Percentiles rank a stretch among this genome's conserved stretches.
Conservation (phyloP, 495 filamentous ascomycete genomes). For the Pseudoneurospora amorphoporcata region DNA sequence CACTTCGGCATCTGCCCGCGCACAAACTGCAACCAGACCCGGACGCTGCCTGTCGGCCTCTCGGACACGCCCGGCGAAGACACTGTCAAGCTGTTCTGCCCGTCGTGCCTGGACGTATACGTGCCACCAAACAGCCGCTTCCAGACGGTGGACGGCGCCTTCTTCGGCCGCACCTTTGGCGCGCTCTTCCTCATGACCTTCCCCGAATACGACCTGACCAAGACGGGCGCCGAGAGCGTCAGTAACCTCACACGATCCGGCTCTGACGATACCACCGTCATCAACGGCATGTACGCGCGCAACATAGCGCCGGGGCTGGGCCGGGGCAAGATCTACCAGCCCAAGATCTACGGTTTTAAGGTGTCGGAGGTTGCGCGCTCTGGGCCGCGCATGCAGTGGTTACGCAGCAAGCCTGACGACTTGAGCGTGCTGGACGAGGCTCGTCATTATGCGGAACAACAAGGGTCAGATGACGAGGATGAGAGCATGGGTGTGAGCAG, state of each 20-base stretch:
- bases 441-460: constrained; percentile 41
- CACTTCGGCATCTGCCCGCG: constrained; percentile 93
- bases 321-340: constrained; percentile 75
- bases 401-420: constrained; percentile 72
- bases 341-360: constrained; percentile 91
- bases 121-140: constrained; percentile 95
- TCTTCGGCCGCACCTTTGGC: constrained; percentile 94
- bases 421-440: constrained; percentile 76
- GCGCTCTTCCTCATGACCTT: constrained; percentile 96
- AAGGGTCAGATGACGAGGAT: constrained; percentile 35
- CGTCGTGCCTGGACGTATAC: constrained; percentile 92
- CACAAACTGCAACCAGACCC: constrained; percentile 75
- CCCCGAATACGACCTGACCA: constrained; percentile 77
- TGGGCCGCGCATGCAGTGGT: constrained; percentile 93
- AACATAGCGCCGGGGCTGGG: constrained; percentile 89
- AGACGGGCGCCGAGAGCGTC: constrained; percentile 36
- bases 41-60: constrained; percentile 84
- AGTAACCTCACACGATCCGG: constrained; percentile 27
- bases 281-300: constrained; percentile 74
- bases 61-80: constrained; percentile 92
- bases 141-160: constrained; percentile 94
- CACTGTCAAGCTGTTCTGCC: constrained; percentile 97
- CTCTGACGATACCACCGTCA: constrained; percentile 38
- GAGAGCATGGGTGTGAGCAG: constrained; percentile 35
- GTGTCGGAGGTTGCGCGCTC: constrained; percentile 79